A percentile compares a stretch with the other conserved stretches of the same genome.
Conservation (phyloP, 2,329 filamentous ascomycete species). For the Escovopsis weberi region DNA sequence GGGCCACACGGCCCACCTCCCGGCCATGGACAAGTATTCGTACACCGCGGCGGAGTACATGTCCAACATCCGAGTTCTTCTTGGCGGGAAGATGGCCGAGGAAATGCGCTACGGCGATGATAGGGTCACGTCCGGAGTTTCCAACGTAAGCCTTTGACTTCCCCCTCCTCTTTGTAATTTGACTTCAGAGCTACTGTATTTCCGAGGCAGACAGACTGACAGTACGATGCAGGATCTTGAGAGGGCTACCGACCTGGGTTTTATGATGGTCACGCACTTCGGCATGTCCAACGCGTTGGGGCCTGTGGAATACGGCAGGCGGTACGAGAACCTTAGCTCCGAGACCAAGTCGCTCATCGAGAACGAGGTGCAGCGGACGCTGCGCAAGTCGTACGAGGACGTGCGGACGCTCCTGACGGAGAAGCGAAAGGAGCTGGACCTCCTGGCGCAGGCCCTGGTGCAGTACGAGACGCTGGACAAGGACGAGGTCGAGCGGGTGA, state of each 20-base stretch:
- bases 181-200: too few relatives aligned
- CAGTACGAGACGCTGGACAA: conserved; percentile 88
- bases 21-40: conserved; percentile 86
- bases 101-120: conserved; percentile 87
- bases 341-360: conserved; percentile 83
- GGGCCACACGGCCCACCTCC: conserved; percentile 76
- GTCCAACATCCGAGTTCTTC: conserved; percentile 61
- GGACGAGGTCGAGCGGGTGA: conserved; percentile 79
- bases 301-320: conserved; percentile 72
- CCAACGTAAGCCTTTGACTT: conserved; percentile 39
- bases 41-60: conserved; percentile 74
- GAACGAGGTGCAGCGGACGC: conserved; percentile 67
- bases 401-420: conserved; percentile 56
- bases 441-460: conserved; percentile 75
- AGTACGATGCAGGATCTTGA: conserved; percentile 55
- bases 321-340: conserved; percentile 69
- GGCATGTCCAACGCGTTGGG: conserved; percentile 84
- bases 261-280: conserved; percentile 73
- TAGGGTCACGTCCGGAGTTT: conserved; percentile 79
- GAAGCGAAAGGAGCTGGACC: conserved; percentile 72
- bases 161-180: too few relatives aligned
- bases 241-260: conserved; percentile 67
- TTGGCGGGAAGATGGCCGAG: conserved; percentile 81
- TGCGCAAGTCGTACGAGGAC: conserved; percentile 68
- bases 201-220: conserved; percentile 6